A percentile compares a stretch with the other conserved stretches of the same genome.
Evolutionary conservation across 257 asterid species (phyloP).

Genomic region (Verbena officinalis): DNA sequence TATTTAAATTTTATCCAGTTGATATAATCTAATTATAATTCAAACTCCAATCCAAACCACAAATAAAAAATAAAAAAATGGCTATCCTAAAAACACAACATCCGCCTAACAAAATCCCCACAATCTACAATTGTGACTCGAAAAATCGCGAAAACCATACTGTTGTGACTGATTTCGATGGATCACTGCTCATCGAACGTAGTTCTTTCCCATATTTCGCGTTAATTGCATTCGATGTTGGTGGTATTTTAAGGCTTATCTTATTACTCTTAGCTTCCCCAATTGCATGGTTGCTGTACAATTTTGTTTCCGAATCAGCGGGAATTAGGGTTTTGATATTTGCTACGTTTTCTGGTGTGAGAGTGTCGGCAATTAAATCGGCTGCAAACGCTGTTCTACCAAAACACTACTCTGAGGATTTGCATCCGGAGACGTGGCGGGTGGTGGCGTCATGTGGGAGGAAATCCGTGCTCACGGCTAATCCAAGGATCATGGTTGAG

Average conservation of each 20-base stretch:
- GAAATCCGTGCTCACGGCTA: conserved; percentile 37
- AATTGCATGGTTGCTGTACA: conserved; percentile 16
- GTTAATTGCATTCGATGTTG: conserved; percentile 34
- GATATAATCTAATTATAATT: no score
- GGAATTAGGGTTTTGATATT: conserved; percentile 31
- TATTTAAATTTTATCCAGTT: no score
- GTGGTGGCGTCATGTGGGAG: conserved; percentile 35
- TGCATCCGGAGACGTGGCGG: conserved; percentile 41
- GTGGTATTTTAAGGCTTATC: conserved; percentile 31
- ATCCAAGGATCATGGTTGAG: conserved; percentile 41
- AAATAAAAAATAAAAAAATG: not conserved
- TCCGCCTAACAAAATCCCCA: conserved; percentile 7
- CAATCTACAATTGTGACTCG: conserved; percentile 21
- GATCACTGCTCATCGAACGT: conserved; percentile 14
- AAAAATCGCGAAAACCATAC: conserved; percentile 11
- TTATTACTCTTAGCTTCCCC: conserved; percentile 30
- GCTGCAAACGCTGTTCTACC: conserved; percentile 35
- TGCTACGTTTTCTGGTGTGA: conserved; percentile 33
- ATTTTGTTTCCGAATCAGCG: conserved; percentile 28
- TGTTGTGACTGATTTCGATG: conserved; percentile 32
- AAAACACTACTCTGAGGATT: conserved; percentile 32
- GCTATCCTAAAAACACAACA: not conserved
- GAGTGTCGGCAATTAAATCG: conserved; percentile 30
- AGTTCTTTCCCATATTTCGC: conserved; percentile 36
- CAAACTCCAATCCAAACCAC: no score